Conservation (phyloP, 2,329 filamentous ascomycete species). For the Graphilbum sp. region DNA sequence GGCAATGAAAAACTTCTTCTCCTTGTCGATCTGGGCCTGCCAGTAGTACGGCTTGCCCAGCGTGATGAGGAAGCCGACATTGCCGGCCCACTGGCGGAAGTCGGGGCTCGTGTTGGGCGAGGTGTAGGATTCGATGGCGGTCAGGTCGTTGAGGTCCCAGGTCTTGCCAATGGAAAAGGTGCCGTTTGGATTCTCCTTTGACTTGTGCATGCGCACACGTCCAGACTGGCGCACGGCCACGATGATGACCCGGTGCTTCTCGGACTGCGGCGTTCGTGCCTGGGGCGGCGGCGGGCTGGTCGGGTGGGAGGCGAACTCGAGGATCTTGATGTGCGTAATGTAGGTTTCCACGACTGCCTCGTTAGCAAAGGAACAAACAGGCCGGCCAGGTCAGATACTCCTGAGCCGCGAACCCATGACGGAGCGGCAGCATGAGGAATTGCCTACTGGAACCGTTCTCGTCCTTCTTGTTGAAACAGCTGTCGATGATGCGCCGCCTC, state of each 20-base stretch:
- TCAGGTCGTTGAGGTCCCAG: conserved; percentile 87
- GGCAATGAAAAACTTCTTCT: conserved; percentile 97
- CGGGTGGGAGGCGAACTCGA: conserved; percentile 70
- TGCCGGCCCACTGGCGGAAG: conserved; percentile 62
- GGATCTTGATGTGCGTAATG: conserved; percentile 89
- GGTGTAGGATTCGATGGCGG: conserved; percentile 67
- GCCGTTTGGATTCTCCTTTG: conserved; percentile 84
- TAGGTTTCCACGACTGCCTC: conserved; percentile 76
- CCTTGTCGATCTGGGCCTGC: conserved; percentile 83
- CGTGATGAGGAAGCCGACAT: conserved; percentile 72
- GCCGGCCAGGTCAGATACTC: too few relatives aligned
- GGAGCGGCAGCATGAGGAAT: too few relatives aligned
- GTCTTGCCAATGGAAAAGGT: conserved; percentile 97
- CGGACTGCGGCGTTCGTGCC: conserved; percentile 49
- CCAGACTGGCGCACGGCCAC: conserved; percentile 87
- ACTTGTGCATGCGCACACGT: conserved; percentile 89
- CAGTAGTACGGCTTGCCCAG: conserved; percentile 94
- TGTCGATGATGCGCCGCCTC: conserved; percentile 85
- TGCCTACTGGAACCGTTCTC: conserved; percentile 64
- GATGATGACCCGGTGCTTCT: conserved; percentile 84
- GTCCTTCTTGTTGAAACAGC: conserved; percentile 85
- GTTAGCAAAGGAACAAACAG: conserved; percentile 1
- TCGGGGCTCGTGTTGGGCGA: conserved; percentile 38
- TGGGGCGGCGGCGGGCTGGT: conserved; percentile 72
- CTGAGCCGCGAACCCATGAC: too few relatives aligned